Evolutionary conservation across 2,329 filamentous ascomycete genomes (phyloP).

Genomic region (Neurospora sp.): DNA sequence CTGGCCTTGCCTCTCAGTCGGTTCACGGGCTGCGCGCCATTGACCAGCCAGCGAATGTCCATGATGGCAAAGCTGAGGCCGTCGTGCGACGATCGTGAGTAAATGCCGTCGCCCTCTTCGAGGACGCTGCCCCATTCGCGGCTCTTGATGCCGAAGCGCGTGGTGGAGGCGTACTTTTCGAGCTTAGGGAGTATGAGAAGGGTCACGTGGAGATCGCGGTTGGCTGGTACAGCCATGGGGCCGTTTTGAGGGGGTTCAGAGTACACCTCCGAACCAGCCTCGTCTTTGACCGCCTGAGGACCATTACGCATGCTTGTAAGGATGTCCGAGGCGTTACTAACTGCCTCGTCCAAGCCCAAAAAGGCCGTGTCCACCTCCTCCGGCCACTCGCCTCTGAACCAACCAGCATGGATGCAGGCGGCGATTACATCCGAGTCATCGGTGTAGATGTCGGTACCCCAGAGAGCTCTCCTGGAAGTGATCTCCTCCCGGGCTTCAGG

Average conservation of each 20-base stretch:
- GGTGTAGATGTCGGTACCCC: slow-evolving; percentile 91
- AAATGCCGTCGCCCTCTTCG: slow-evolving; percentile 29
- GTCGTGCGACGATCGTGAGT: slow-evolving; percentile 46
- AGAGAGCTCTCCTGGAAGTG: slow-evolving; percentile 67
- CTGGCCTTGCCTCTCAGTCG: slow-evolving; percentile 45
- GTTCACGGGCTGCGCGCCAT: slow-evolving; percentile 53
- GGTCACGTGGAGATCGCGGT: slow-evolving; percentile 79
- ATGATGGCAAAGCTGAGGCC: slow-evolving; percentile 83
- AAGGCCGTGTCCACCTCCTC: slow-evolving; percentile 64
- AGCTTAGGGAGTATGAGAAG: slow-evolving; percentile 73
- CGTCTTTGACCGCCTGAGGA: neutral
- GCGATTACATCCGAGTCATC: slow-evolving; percentile 92
- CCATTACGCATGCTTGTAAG: neutral
- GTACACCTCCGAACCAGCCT: neutral
- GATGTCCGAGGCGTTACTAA: slow-evolving; percentile 7
- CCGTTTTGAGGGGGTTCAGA: slow-evolving; percentile 45
- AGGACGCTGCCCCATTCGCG: slow-evolving; percentile 61
- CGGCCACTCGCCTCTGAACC: slow-evolving; percentile 81
- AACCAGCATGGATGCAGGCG: slow-evolving; percentile 86
- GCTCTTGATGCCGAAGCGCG: slow-evolving; percentile 72
- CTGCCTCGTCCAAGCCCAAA: slow-evolving; percentile 43
- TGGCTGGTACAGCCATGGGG: slow-evolving; percentile 52
- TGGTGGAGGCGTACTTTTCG: slow-evolving; percentile 63
- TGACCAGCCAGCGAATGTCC: slow-evolving; percentile 73
- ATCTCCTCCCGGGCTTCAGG: slow-evolving; percentile 68